phyloP scores from a whole-genome alignment of 2,329 filamentous ascomycete species.

The Sporothrix luriei region DNA sequence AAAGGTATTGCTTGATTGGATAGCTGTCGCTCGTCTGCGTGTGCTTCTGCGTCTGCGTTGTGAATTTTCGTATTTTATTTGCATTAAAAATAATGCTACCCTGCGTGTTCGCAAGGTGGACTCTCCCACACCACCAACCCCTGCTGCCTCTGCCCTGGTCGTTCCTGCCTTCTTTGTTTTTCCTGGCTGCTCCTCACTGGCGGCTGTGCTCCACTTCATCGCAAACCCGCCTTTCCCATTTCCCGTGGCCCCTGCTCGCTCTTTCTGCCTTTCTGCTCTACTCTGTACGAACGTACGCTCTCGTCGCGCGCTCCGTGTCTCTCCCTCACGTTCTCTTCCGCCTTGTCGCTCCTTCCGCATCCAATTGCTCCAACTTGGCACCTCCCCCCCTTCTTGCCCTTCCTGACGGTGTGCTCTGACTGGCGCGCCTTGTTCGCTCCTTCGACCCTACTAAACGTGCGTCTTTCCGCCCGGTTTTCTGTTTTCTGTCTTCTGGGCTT shows the following conservation, averaged over 20 bases:
- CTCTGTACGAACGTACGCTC: background rate
- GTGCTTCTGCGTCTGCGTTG: too few relatives aligned
- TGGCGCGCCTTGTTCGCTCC: constrained; percentile 15
- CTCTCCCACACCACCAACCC: constrained; percentile 20
- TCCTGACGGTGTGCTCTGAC: constrained; percentile 1
- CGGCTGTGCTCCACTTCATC: constrained; percentile 30
- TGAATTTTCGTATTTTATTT: constrained; percentile 23
- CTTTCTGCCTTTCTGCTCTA: constrained; percentile 18
- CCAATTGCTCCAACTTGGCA: constrained; percentile 4
- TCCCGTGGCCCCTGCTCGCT: constrained; percentile 25
- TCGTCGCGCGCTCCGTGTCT: constrained; percentile 14
- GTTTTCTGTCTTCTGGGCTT: too few relatives aligned
- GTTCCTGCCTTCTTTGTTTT: constrained; percentile 30
- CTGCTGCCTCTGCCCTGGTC: too few relatives aligned
- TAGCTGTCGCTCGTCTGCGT: background rate
- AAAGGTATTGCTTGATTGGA: constrained; percentile 32
- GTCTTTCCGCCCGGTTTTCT: background rate
- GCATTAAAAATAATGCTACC: constrained; percentile 19
- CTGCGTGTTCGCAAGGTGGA: background rate
- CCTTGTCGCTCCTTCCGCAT: constrained; percentile 25
- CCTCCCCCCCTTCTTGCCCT: background rate
- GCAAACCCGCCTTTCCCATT: constrained; percentile 28
- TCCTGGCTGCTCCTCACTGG: constrained; percentile 12
- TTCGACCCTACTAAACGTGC: constrained; percentile 18
- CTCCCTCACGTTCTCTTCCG: constrained; percentile 18